Evolutionary conservation across 225 moss, liverwort and hornwort genomes (phyloP), one percentile per base, ranked within the genome.

Genomic region (Sphagnum contortum): DNA sequence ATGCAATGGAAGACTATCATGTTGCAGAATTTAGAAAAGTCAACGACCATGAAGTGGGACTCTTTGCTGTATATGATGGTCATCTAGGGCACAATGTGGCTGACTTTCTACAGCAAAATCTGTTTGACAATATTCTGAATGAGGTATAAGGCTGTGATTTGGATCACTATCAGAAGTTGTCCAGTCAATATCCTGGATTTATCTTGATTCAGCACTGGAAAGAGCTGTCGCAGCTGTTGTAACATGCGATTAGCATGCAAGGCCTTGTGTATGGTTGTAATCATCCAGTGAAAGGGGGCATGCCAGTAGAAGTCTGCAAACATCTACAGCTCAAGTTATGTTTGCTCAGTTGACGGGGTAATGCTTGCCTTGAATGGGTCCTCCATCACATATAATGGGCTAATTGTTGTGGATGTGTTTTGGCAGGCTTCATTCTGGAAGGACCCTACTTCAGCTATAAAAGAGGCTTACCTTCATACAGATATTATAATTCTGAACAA

Each of bases 41-140:
- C 68, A 73, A 87, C 44, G 87, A 84, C 5, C 80, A 77, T 5
- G 90, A 98, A 57, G 77, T 98, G 63, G 96, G 96, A 46, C 74
- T 98, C 54, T 98, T 98, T 46, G 96, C 96, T 64, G 93, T 98
- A 57, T 98, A 93, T 65, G 96, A 98, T 73, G 96, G 96, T 8
- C 96, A 98, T 76, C 60, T 98, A 66, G 96, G 96, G 64, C 90
- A 98, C 52, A 60, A 88, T 60, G 96, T 98, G 44, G 92, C 96
- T 11, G 68, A 67, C 49, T 98, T 82, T 73, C 71, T 98, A 62
- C 83, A 98, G 52, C 73, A 63, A 57, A n/a, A 98, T 63, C 92
- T 98, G 58, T 93, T 98, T 72, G 56, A 89, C 73, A 98, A 98
- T 65, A 98, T 98, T 63, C 79, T 98, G 46, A 91, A 81, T 0